Conservation (phyloP, 2,329 filamentous ascomycete genomes). For the Lachnellula hyalina region DNA sequence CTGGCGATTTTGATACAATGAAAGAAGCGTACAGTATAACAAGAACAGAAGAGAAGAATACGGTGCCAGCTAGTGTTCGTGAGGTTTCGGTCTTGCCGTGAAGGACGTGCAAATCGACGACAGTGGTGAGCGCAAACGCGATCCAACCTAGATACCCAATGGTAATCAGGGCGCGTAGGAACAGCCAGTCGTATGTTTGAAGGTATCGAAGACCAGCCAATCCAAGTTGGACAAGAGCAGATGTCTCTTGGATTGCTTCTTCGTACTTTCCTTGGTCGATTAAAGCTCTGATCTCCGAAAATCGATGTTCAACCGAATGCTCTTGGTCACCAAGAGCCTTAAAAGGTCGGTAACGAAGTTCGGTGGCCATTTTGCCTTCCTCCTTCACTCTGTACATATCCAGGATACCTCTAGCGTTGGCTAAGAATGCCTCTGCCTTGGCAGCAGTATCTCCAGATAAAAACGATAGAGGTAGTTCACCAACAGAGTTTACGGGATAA, state of each 20-base stretch:
- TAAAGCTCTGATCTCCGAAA: slow-evolving; percentile 60
- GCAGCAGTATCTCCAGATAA: slow-evolving; percentile 65
- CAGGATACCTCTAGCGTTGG: slow-evolving; percentile 80
- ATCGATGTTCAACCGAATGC: slow-evolving; percentile 59
- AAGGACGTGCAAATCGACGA: slow-evolving; percentile 82
- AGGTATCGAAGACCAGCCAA: slow-evolving; percentile 85
- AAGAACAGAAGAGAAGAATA: slow-evolving; percentile 72
- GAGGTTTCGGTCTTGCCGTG: slow-evolving; percentile 61
- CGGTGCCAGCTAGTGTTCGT: slow-evolving; percentile 52
- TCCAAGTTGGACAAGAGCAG: slow-evolving; percentile 68
- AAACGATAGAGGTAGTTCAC: slow-evolving; percentile 81
- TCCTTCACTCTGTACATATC: slow-evolving; percentile 98
- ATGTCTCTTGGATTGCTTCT: slow-evolving; percentile 73
- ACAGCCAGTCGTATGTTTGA: slow-evolving; percentile 98
- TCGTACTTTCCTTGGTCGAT: slow-evolving; percentile 64
- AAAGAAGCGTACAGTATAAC: slow-evolving; percentile 74
- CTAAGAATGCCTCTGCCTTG: slow-evolving; percentile 78
- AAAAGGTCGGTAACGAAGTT: slow-evolving; percentile 75
- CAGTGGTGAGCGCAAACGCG: slow-evolving; percentile 81
- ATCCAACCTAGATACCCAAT: slow-evolving; percentile 94
- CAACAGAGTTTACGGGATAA: slow-evolving; percentile 94
- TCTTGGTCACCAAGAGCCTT: slow-evolving; percentile 59
- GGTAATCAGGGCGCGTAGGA: slow-evolving; percentile 83
- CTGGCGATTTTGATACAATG: slow-evolving; percentile 70
- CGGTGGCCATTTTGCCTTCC: slow-evolving; percentile 67